Conservation (phyloP, 108 stramenopile genomes). For the Parmales sp. region DNA sequence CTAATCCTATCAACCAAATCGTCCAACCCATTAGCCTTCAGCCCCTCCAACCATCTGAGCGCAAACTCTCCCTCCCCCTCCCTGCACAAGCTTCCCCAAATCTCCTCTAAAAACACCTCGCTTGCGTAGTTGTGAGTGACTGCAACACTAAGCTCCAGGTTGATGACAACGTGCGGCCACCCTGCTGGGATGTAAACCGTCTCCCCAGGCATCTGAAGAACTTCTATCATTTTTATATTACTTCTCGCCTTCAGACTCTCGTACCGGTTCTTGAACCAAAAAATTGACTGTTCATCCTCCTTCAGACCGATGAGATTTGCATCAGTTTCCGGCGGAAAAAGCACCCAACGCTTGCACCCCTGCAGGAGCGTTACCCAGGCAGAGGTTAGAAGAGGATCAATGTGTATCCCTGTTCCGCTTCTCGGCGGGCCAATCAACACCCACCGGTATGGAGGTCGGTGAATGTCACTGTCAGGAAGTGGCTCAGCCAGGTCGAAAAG, state of each 20-base stretch:
- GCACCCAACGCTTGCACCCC: conserved; percentile 66
- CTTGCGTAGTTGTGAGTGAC: conserved; percentile 77
- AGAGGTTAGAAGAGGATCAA: conserved; percentile 70
- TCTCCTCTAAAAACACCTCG: too few relatives aligned
- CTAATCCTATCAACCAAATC: too few relatives aligned
- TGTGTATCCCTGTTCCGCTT: conserved; percentile 70
- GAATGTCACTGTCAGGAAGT: conserved; percentile 16
- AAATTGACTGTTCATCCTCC: conserved; percentile 50
- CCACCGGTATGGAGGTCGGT: conserved; percentile 70
- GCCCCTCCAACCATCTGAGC: too few relatives aligned
- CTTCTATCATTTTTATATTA: conserved; percentile 32
- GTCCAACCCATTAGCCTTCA: too few relatives aligned
- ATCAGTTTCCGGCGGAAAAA: conserved; percentile 61
- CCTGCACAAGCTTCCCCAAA: too few relatives aligned
- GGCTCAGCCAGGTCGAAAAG: conserved; percentile 43
- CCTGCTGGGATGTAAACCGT: conserved; percentile 74
- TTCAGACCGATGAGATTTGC: conserved; percentile 41
- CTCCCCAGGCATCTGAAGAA: conserved; percentile 66
- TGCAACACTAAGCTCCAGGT: conserved; percentile 63
- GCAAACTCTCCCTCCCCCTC: too few relatives aligned
- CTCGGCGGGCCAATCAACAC: conserved; percentile 63
- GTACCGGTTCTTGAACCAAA: conserved; percentile 60
- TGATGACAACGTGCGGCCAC: conserved; percentile 74
- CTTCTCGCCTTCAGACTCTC: conserved; percentile 39
- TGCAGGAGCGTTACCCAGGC: conserved; percentile 71